Evolutionary conservation across 73 alveolate genomes (phyloP).

Genomic region (Paramecium sonneborni): DNA sequence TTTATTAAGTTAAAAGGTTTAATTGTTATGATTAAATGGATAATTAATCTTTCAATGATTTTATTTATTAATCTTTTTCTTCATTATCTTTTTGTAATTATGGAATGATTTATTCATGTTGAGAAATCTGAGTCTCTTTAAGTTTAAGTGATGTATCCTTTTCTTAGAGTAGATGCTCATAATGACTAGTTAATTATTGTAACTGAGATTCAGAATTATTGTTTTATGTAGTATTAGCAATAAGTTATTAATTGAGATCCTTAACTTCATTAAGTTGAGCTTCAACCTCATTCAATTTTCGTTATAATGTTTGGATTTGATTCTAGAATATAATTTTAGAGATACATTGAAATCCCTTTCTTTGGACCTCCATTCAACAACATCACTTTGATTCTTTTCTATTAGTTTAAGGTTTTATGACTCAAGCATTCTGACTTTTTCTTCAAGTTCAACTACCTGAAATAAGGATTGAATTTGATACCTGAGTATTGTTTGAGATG

Average conservation of each 20-base stretch:
- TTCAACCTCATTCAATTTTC: background rate
- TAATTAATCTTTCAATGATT: background rate
- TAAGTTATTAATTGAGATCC: background rate
- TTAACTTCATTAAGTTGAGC: background rate
- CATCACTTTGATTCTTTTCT: conserved; percentile 53
- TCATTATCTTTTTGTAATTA: background rate
- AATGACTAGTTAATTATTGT: background rate
- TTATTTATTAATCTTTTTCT: background rate
- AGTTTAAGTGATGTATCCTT: background rate
- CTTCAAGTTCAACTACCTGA: conserved; percentile 15
- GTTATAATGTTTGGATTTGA: background rate
- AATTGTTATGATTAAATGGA: background rate
- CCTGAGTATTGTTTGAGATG: background rate
- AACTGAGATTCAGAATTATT: background rate
- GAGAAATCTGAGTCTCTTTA: background rate
- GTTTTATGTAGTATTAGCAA: background rate
- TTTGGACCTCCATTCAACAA: conserved; percentile 20
- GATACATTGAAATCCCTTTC: conserved; percentile 29
- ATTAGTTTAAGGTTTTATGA: background rate
- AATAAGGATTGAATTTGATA: background rate
- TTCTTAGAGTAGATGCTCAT: background rate
- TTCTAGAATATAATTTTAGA: background rate
- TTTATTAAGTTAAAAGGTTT: background rate
- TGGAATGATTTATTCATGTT: background rate
- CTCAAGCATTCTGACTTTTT: conserved; percentile 30